Evolutionary conservation across 345 rosid genomes (phyloP), one percentile per base, ranked within the genome.

Genomic region (Camelina hispida): DNA sequence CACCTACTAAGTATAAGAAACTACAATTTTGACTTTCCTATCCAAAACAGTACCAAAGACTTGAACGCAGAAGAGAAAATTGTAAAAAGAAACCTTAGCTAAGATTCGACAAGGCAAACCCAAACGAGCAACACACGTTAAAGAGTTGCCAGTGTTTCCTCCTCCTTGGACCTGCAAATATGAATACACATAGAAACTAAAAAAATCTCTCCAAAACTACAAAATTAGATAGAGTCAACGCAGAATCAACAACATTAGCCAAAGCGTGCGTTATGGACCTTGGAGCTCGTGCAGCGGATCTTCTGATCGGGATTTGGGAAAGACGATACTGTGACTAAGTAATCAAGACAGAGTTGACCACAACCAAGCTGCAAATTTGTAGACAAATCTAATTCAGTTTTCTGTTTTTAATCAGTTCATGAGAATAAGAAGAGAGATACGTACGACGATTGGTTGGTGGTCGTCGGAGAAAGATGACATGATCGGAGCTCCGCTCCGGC

Each of bases 291-390:
- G 82, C 85, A 52, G 76, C 91, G 78, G 78, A 91, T 89, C 81
- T 91, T 93, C 68, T 93, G 93, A 51, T 91, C 93, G 2, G 96
- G 97, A 18, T 86, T 81, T 42, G 97, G 96, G 69, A 80, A 93
- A 77, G 90, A 78, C 51, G 89, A 83, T 20, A 93, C 96, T 1
- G 90, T 74, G 10, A 93, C 98, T 84, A 91, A 83, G 81, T 87
- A 88, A 83, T 89, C 98, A 47, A 91, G 67, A 40, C 74, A 66
- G 6, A 81, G 85, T 43, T 78, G 83, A 73, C 97, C 96, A 68
- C 88, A 85, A 2, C 93, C 97, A 50, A 93, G 81, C 96, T 93
- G 86, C 66, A 6, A 6, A 66, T 56, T 64, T 28, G 22, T 28
- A 37, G 22, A 10, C 30, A 6, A 59, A 71, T 28, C 46, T 58